Conservation (phyloP, 805 yeast genomes). For the Candida multigemmis region DNA sequence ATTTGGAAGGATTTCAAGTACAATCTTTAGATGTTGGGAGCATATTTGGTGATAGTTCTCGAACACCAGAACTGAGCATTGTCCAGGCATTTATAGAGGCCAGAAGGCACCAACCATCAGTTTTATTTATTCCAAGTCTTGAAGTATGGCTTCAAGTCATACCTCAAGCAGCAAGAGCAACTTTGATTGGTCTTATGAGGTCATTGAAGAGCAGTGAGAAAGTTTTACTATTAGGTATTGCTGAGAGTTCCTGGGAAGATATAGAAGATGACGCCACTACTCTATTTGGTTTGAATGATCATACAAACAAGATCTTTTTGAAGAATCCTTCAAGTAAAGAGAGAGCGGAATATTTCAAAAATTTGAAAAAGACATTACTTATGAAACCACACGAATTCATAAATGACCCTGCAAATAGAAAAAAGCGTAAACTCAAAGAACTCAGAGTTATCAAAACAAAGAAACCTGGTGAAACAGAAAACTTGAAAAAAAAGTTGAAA, state of each 20-base stretch:
- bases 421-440: constrained; percentile 36
- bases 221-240: constrained; percentile 64
- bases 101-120: constrained; percentile 80
- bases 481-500: constrained; percentile 35
- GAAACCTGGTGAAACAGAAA: constrained; percentile 7
- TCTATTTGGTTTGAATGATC: constrained; percentile 47
- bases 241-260: constrained; percentile 38
- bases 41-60: constrained; percentile 66
- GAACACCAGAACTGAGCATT: constrained; percentile 75
- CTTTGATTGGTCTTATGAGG: constrained; percentile 61
- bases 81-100: constrained; percentile 85
- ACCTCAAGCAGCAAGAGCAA: constrained; percentile 60
- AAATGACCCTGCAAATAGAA: constrained; percentile 53
- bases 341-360: constrained; percentile 46
- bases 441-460: constrained; percentile 20
- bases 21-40: constrained; percentile 79
- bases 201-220: constrained; percentile 64
- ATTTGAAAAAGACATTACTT: constrained; percentile 42
- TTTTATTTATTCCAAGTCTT: constrained; percentile 73
- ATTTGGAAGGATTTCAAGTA: constrained; percentile 82
- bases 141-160: constrained; percentile 68
- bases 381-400: constrained; percentile 65
- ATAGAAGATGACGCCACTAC: constrained; percentile 38
- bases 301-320: constrained; percentile 37
- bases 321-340: constrained; percentile 35